phyloP scores from a whole-genome alignment of 106 monocot genomes.

The Apostasia shenzhenica region DNA sequence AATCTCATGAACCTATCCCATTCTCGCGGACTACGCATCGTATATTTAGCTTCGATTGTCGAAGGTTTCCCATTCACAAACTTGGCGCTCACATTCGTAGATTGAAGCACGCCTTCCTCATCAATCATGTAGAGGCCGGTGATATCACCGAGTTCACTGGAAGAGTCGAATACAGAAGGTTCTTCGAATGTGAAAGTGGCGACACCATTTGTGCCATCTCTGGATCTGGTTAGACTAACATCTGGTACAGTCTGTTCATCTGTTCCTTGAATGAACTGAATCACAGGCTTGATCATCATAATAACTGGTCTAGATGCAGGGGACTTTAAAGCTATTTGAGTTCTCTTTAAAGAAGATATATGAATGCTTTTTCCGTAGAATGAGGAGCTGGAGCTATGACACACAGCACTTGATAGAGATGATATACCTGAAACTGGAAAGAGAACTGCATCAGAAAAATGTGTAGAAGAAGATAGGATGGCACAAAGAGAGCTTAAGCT shows the following conservation, averaged over 20 bases:
- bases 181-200: constrained; percentile 75
- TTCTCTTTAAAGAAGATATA: constrained; percentile 13
- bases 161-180: constrained; percentile 94
- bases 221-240: constrained; percentile 78
- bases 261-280: constrained; percentile 91
- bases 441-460: neutral
- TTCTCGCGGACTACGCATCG: constrained; percentile 68
- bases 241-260: constrained; percentile 92
- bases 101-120: constrained; percentile 90
- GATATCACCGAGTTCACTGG: constrained; percentile 82
- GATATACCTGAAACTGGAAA: constrained; percentile 4
- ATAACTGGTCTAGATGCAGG: constrained; percentile 13
- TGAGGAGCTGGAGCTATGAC: constrained; percentile 31
- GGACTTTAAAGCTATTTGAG: neutral
- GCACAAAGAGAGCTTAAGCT: too few species aligned
- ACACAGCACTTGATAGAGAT: constrained; percentile 13
- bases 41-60: constrained; percentile 82
- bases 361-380: constrained; percentile 51
- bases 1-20: constrained; percentile 99
- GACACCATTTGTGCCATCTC: constrained; percentile 83
- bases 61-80: constrained; percentile 94
- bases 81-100: constrained; percentile 91
- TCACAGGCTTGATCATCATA: constrained; percentile 66
- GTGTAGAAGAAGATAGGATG: neutral
- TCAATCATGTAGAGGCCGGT: constrained; percentile 99